Evolutionary conservation across 1,284 basidiomycete species (phyloP).

Genomic region (Cutaneotrichosporon dermatis): DNA sequence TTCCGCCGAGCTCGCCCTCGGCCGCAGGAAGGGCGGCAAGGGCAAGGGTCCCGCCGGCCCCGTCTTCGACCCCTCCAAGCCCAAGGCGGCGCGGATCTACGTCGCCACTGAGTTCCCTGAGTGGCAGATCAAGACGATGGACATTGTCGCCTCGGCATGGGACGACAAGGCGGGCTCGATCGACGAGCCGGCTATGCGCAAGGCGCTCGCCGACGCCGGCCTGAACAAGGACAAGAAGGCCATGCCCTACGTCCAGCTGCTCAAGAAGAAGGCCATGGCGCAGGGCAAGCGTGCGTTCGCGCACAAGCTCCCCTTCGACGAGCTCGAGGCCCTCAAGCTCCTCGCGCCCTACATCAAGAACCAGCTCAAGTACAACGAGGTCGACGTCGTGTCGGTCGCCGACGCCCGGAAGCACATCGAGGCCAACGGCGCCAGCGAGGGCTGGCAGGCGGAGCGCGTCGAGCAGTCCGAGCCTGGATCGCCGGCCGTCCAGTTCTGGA

Average conservation of each 20-base stretch:
- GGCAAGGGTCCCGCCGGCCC: slow-evolving; percentile 52
- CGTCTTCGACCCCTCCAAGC: slow-evolving; percentile 67
- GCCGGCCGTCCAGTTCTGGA: slow-evolving; percentile 77
- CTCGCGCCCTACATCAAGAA: slow-evolving; percentile 79
- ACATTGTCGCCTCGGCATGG: slow-evolving; percentile 68
- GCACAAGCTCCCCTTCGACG: slow-evolving; percentile 81
- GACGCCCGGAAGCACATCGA: slow-evolving; percentile 53
- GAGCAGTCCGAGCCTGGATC: slow-evolving; percentile 82
- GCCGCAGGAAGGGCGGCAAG: slow-evolving; percentile 59
- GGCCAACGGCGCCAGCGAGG: slow-evolving; percentile 34
- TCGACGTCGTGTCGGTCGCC: slow-evolving; percentile 66
- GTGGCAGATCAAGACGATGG: slow-evolving; percentile 86
- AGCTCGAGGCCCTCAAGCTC: slow-evolving; percentile 68
- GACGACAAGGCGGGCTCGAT: slow-evolving; percentile 60
- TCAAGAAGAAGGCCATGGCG: slow-evolving; percentile 86
- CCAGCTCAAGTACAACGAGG: slow-evolving; percentile 69
- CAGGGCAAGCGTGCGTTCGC: slow-evolving; percentile 76
- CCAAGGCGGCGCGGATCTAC: slow-evolving; percentile 81
- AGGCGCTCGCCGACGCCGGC: slow-evolving; percentile 66
- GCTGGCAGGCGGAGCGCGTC: slow-evolving; percentile 52
- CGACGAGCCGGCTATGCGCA: slow-evolving; percentile 77
- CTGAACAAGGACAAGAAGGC: slow-evolving; percentile 91
- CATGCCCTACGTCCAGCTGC: slow-evolving; percentile 90
- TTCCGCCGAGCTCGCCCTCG: slow-evolving; percentile 72
- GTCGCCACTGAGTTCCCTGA: slow-evolving; percentile 86